Conservation (phyloP, 257 asterid species). For the Solanum bulbocastanum region DNA sequence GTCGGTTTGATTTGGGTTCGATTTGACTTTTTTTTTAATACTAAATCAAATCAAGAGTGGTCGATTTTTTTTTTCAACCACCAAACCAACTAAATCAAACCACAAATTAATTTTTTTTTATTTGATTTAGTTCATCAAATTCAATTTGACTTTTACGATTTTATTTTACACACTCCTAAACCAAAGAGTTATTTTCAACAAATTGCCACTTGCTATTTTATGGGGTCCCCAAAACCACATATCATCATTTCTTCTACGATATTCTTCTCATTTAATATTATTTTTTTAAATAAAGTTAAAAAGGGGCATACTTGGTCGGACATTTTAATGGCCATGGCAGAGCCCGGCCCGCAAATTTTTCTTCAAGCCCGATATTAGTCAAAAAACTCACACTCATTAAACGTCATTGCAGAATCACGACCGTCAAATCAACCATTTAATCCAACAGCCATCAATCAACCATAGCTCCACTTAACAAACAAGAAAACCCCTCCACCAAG, state of each 20-base stretch:
- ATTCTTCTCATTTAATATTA: not conserved
- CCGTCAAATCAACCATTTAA: constrained; percentile 1
- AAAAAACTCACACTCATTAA: not conserved
- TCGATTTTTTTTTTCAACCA: too few species aligned
- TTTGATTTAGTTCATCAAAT: too few species aligned
- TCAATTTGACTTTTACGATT: too few species aligned
- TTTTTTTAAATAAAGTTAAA: not conserved
- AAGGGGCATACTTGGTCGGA: not conserved
- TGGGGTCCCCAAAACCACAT: not conserved
- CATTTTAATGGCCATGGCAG: not conserved
- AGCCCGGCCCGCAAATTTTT: not conserved
- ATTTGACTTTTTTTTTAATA: too few species aligned
- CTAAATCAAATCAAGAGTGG: too few species aligned
- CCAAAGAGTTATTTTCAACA: not conserved
- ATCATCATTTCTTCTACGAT: not conserved
- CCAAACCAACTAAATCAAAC: too few species aligned
- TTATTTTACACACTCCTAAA: too few species aligned
- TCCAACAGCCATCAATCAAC: constrained; percentile 11
- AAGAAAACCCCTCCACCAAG: constrained; percentile 43
- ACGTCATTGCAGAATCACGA: not conserved
- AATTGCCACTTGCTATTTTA: not conserved
- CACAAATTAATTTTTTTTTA: too few species aligned
- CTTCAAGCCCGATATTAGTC: not conserved
- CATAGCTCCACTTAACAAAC: constrained; percentile 9
- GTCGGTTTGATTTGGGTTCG: too few species aligned